These are phyloP conservation scores for Salix viminalis DNA, from an alignment of 345 rosid species.

Conservation along the genomic window DNA sequence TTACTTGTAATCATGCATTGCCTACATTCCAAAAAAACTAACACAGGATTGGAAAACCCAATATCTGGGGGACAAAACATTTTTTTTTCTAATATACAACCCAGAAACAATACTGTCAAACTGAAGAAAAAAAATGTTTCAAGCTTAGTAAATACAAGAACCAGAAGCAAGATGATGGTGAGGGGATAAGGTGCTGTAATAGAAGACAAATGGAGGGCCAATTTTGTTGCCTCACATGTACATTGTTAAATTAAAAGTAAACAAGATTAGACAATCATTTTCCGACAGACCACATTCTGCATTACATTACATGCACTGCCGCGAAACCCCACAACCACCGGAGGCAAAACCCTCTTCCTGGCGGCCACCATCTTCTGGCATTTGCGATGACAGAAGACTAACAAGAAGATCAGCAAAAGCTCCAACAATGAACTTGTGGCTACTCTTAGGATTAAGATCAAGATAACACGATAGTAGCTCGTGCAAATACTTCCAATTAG, in stretches of 20 bases:
- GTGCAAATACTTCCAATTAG: slow-evolving; percentile 66
- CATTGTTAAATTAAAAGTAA: slow-evolving; percentile 9
- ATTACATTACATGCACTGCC: slow-evolving; percentile 16
- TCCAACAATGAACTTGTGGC: slow-evolving; percentile 60
- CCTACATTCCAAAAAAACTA: neutral
- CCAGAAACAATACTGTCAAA: neutral
- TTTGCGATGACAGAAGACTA: slow-evolving; percentile 44
- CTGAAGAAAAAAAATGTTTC: neutral
- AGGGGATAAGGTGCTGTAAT: neutral
- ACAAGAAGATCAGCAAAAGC: slow-evolving; percentile 83
- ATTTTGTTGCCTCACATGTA: slow-evolving; percentile 11
- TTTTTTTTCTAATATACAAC: neutral
- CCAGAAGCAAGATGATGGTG: neutral
- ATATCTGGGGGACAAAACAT: neutral
- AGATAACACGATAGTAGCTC: slow-evolving; percentile 76
- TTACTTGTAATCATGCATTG: no score
- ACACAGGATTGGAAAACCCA: neutral
- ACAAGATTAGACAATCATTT: slow-evolving; percentile 17
- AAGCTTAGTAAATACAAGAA: neutral
- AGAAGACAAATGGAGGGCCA: slow-evolving; percentile 14
- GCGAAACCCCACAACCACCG: slow-evolving; percentile 6
- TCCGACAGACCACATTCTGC: slow-evolving; percentile 9
- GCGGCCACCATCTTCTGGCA: neutral
- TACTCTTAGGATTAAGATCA: slow-evolving; percentile 55
- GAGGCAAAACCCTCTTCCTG: neutral